A percentile compares a stretch with the other conserved stretches of the same genome.
Evolutionary conservation across 2,329 filamentous ascomycete species (phyloP).

Genomic region (Microcyclospora tardicrescens): DNA sequence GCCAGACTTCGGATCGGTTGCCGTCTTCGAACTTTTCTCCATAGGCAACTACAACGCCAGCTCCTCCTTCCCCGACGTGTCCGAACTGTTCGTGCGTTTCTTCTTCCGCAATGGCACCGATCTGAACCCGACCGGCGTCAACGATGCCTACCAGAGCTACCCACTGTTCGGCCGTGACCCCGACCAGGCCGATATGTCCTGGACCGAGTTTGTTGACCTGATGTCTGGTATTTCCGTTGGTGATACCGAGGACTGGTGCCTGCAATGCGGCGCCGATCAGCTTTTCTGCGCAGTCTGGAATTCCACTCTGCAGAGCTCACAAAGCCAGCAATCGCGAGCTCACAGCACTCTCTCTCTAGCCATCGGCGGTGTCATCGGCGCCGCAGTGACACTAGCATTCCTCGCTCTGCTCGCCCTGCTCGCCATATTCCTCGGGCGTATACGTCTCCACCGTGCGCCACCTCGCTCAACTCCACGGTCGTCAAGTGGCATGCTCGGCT

Average conservation of each 20-base stretch:
- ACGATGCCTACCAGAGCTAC: slow-evolving; percentile 26
- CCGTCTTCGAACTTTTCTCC: slow-evolving; percentile 42
- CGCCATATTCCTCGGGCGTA: slow-evolving; percentile 32
- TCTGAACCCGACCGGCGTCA: neutral
- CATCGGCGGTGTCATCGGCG: slow-evolving; percentile 45
- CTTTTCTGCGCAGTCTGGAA: slow-evolving; percentile 40
- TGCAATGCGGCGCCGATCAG: slow-evolving; percentile 29
- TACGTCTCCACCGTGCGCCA: slow-evolving; percentile 31
- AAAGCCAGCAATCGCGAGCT: neutral
- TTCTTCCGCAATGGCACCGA: slow-evolving; percentile 44
- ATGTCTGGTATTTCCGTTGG: slow-evolving; percentile 33
- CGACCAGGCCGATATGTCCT: slow-evolving; percentile 34
- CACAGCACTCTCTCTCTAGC: slow-evolving; percentile 25
- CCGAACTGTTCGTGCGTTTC: slow-evolving; percentile 41
- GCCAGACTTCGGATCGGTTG: slow-evolving; percentile 35
- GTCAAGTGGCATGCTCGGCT: slow-evolving; percentile 35
- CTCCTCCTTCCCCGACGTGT: slow-evolving; percentile 2
- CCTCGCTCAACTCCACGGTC: slow-evolving; percentile 13
- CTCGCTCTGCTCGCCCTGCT: slow-evolving; percentile 29
- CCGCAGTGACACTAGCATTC: slow-evolving; percentile 37
- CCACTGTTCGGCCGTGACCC: slow-evolving; percentile 39
- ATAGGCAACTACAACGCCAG: slow-evolving; percentile 18
- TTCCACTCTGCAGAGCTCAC: neutral
- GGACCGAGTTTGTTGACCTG: slow-evolving; percentile 36
- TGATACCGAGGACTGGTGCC: slow-evolving; percentile 41